phyloP scores from a whole-genome alignment of 306 rosid species.

The Ormosia semicastrata region DNA sequence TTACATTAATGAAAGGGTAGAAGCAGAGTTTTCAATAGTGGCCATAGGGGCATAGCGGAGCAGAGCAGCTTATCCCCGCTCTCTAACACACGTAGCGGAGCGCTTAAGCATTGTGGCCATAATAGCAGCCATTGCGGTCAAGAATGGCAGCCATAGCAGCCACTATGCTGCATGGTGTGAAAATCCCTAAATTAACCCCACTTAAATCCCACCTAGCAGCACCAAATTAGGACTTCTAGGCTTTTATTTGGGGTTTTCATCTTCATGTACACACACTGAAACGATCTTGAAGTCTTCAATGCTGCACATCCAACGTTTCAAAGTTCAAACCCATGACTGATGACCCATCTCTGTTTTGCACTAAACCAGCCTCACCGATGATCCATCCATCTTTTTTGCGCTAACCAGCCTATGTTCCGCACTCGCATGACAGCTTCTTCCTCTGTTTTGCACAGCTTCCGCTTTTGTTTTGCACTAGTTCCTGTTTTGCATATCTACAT shows the following conservation, averaged over 20 bases:
- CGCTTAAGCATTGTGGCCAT: not conserved
- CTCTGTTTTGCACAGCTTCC: not conserved
- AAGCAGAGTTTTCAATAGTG: not conserved
- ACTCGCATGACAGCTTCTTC: not conserved
- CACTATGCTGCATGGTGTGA: not conserved
- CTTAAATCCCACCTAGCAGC: not conserved
- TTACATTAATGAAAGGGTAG: not conserved
- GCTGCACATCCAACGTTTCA: not conserved
- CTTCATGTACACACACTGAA: not conserved
- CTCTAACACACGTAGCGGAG: not conserved
- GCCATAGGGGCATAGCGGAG: not conserved
- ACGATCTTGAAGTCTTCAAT: not conserved
- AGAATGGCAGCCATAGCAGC: not conserved
- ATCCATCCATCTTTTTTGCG: not conserved
- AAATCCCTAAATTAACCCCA: not conserved
- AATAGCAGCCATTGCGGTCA: not conserved
- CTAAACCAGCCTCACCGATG: not conserved
- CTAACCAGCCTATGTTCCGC: not conserved
- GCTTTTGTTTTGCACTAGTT: not conserved
- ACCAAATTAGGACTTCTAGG: not conserved
- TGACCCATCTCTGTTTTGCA: not conserved
- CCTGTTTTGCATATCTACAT: not conserved
- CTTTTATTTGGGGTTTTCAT: not conserved
- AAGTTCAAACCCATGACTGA: not conserved
- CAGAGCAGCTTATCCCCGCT: not conserved